Percentiles rank a stretch among this genome's conserved stretches.
phyloP scores from a whole-genome alignment of 345 rosid genomes.

The Eucalyptus sp. region DNA sequence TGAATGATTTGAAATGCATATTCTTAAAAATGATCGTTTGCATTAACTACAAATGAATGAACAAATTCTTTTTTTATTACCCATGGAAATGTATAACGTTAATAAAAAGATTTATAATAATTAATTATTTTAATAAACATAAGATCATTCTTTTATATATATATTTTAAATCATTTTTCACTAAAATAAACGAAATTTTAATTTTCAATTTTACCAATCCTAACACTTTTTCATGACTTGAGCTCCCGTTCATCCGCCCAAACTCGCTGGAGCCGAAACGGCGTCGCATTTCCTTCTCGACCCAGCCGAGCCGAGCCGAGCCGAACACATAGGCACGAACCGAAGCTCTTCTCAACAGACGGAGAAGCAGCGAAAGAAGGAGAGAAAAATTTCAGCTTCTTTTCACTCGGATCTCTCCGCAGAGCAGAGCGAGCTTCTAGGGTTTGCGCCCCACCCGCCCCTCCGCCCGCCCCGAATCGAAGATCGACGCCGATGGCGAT shows the following conservation, averaged over 20 bases:
- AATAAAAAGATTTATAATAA: accelerated
- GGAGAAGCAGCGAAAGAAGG: not conserved
- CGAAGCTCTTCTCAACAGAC: not conserved
- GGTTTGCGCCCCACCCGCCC: not conserved
- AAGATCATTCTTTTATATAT: too few species aligned
- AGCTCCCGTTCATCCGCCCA: not conserved
- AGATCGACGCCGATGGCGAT: conserved; percentile 39
- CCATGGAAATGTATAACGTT: too few species aligned
- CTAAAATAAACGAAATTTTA: not conserved
- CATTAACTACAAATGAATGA: accelerated
- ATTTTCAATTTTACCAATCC: not conserved
- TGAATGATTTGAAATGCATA: accelerated
- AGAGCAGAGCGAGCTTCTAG: not conserved
- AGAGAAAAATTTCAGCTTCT: not conserved
- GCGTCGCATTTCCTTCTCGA: not conserved
- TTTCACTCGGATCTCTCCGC: not conserved
- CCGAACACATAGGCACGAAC: not conserved
- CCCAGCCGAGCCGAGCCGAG: not conserved
- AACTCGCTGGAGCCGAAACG: not conserved
- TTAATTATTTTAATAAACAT: too few species aligned
- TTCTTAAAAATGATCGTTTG: accelerated
- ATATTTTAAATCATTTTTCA: too few species aligned
- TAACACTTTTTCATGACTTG: accelerated
- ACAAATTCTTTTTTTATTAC: too few species aligned
- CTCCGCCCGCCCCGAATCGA: not conserved